Evolutionary conservation across 306 rosid genomes (phyloP).

Genomic region (Echinosophora koreensis): DNA sequence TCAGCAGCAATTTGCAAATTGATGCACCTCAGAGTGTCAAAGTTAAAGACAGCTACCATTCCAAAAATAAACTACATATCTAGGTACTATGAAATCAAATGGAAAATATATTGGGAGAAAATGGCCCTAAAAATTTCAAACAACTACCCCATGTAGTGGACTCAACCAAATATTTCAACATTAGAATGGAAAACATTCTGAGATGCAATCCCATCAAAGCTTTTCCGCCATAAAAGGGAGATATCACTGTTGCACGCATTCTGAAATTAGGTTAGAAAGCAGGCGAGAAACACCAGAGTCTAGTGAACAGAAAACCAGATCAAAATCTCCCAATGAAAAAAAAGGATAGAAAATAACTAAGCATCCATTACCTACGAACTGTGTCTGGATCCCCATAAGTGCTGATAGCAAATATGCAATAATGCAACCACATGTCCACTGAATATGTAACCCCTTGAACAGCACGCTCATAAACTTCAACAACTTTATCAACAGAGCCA

Average conservation of each 20-base stretch:
- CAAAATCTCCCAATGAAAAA: conserved; percentile 54
- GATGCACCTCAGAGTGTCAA: conserved; percentile 92
- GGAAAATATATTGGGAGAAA: conserved; percentile 49
- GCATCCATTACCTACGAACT: conserved; percentile 84
- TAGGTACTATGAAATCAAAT: conserved; percentile 55
- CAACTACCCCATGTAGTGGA: conserved; percentile 53
- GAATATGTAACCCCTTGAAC: conserved; percentile 98
- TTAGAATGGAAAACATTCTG: conserved; percentile 63
- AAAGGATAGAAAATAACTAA: conserved; percentile 42
- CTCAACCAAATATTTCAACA: conserved; percentile 69
- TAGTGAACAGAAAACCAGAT: conserved; percentile 58
- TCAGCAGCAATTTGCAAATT: conserved; percentile 98
- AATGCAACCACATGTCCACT: conserved; percentile 99
- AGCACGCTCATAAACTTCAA: conserved; percentile 95
- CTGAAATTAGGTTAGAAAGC: conserved; percentile 81
- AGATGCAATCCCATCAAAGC: conserved; percentile 80
- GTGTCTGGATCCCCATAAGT: conserved; percentile 96
- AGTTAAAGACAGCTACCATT: conserved; percentile 74
- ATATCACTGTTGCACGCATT: conserved; percentile 84
- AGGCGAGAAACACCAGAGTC: conserved; percentile 63
- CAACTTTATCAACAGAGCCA: conserved; percentile 89
- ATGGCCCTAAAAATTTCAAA: conserved; percentile 49
- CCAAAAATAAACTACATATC: conserved; percentile 67
- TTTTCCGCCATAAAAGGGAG: conserved; percentile 82
- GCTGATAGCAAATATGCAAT: conserved; percentile 88